These are phyloP conservation scores for Betula pendula DNA, from an alignment of 306 rosid species.

Conservation along the genomic window DNA sequence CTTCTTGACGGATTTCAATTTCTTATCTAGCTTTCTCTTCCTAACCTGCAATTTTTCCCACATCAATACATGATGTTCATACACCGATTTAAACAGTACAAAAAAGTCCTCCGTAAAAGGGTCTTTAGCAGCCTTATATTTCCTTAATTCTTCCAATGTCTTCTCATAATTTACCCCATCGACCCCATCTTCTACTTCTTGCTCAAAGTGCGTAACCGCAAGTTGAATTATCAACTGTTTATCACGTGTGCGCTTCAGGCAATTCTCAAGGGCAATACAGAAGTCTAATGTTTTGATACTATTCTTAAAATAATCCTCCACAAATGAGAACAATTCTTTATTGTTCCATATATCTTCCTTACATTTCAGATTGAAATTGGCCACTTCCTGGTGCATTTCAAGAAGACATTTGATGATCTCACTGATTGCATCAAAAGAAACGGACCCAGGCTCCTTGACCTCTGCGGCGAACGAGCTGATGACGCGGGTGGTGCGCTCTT, in stretches of 20 bases:
- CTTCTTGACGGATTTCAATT: conserved; percentile 56
- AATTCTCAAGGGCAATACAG: conserved; percentile 62
- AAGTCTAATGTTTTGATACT: conserved; percentile 63
- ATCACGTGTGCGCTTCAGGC: conserved; percentile 56
- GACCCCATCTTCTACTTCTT: conserved; percentile 47
- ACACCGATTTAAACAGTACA: conserved; percentile 49
- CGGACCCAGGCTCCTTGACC: conserved; percentile 44
- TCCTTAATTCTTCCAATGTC: conserved; percentile 64
- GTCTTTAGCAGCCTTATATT: conserved; percentile 66
- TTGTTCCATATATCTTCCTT: conserved; percentile 68
- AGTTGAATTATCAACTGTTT: conserved; percentile 57
- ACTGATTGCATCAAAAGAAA: conserved; percentile 60
- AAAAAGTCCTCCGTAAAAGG: conserved; percentile 74
- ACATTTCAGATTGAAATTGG: conserved; percentile 58
- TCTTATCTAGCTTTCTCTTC: conserved; percentile 75
- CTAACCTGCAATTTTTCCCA: conserved; percentile 45
- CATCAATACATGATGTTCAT: conserved; percentile 50
- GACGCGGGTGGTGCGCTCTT: conserved; percentile 60
- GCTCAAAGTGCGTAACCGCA: conserved; percentile 54
- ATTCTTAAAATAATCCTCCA: conserved; percentile 61
- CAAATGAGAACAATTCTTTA: conserved; percentile 59
- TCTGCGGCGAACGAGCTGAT: conserved; percentile 58
- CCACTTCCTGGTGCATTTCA: conserved; percentile 77
- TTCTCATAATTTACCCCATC: conserved; percentile 49
- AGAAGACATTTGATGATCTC: conserved; percentile 68